phyloP scores from a whole-genome alignment of 2,329 filamentous ascomycete genomes.

The Pyrenochaeta sp. region DNA sequence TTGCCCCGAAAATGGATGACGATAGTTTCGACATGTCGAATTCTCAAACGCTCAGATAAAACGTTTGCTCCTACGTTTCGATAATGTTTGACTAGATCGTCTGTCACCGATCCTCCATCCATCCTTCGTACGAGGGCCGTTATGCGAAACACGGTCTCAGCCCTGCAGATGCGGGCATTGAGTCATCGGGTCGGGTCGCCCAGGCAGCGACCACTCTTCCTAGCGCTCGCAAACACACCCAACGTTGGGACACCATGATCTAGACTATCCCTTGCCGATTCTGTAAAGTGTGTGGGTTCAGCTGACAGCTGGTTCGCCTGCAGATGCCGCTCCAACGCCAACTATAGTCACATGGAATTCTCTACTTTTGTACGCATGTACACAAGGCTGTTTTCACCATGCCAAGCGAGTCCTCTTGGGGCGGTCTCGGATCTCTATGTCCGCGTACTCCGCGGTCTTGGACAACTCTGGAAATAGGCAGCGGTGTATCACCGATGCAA shows the following conservation, averaged over 20 bases:
- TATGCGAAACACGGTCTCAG: constrained; percentile 7
- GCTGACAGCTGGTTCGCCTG: constrained; percentile 1
- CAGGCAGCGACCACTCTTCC: constrained; percentile 1
- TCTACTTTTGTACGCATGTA: too few relatives aligned
- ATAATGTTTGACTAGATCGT: not conserved
- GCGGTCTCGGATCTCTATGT: constrained; percentile 1
- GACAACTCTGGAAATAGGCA: too few relatives aligned
- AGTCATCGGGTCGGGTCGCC: constrained; percentile 17
- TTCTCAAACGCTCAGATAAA: not conserved
- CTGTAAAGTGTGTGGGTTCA: not conserved
- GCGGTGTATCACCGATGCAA: too few relatives aligned
- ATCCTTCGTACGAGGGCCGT: constrained; percentile 10
- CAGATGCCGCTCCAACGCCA: not conserved
- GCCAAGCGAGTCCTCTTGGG: not conserved
- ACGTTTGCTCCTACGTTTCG: not conserved
- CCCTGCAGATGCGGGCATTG: constrained; percentile 13
- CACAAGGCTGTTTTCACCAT: too few relatives aligned
- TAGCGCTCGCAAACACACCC: not conserved
- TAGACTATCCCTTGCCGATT: not conserved
- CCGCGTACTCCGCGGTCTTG: too few relatives aligned
- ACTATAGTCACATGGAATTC: not conserved
- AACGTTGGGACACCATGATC: not conserved
- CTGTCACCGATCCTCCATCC: too few relatives aligned
- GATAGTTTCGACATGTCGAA: not conserved
- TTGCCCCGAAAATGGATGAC: not conserved